Base-by-base conservation (phyloP, 192 early-diverging fungal species). In the Endogone sp. region DNA sequence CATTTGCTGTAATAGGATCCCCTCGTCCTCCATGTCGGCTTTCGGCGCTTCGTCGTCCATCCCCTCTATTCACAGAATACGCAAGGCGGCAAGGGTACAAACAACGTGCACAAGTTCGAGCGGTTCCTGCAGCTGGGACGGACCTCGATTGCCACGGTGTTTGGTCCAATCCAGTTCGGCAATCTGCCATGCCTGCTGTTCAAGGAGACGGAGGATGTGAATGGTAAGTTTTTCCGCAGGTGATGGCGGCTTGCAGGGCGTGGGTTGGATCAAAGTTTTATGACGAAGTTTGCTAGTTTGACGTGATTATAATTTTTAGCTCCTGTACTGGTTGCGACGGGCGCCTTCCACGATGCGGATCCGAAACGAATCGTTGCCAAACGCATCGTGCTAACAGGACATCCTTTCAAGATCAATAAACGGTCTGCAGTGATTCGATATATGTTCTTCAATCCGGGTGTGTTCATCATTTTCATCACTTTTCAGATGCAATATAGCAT, bases 391-490 rank as follows among this genome's bases (percentile, higher is more conserved):
- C 86, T 99, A 32, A 96, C 95, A 2, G 97, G 96, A 54, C 90
- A 97, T 71, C 95, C 96, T 28, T 98, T 86, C 88, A 96, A 96
- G 79, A 86, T 97, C 67, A 88, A 98, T 84, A 95, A 93, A 78
- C 90, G 92, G 28, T 86, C 90, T 30, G 95, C 94, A 9, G 96
- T 98, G 11, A 86, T 98, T 62, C 91, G 96, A 59, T 96, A 87
- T 80, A 98, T 98, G 96, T 97, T 98, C 86, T 97, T 95, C 78
- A 92, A 91, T 75, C 86, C n/a, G n/a, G n/a, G n/a, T n/a, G n/a
- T n/a, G n/a, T n/a, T n/a, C n/a, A 93, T n/a, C n/a, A n/a, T n/a
- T n/a, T n/a, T n/a, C n/a, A n/a, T n/a, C n/a, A n/a, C n/a, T n/a
- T n/a, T n/a, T 23, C 69, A 27, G 21, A 10, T 10, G 30, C 49